phyloP scores from a whole-genome alignment of 2,329 filamentous ascomycete genomes.

The Xenoacremonium recifei region DNA sequence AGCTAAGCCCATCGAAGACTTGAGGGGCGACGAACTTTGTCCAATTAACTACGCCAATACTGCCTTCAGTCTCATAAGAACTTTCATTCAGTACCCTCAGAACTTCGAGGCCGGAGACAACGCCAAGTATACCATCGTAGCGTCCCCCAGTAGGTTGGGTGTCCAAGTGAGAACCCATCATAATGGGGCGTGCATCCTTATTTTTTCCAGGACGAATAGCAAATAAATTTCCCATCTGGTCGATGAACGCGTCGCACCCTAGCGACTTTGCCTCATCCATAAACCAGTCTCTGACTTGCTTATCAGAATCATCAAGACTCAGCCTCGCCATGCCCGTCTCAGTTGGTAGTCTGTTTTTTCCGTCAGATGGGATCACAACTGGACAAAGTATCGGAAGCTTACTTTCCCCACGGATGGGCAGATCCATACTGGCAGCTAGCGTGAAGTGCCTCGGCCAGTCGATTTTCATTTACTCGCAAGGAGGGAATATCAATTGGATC shows the following conservation, averaged over 20 bases:
- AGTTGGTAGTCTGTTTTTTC: conserved; percentile 15
- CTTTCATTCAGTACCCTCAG: conserved; percentile 67
- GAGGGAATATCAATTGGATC: conserved; percentile 1
- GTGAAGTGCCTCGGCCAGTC: conserved; percentile 16
- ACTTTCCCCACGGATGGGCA: conserved; percentile 24
- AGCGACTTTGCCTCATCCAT: conserved; percentile 58
- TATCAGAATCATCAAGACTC: conserved; percentile 69
- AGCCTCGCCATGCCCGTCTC: conserved; percentile 79
- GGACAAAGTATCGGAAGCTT: conserved; percentile 10
- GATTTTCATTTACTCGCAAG: conserved; percentile 4
- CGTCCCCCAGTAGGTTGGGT: conserved; percentile 64
- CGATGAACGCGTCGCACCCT: conserved; percentile 66
- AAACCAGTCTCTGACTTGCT: conserved; percentile 74
- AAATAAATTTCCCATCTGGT: conserved; percentile 81
- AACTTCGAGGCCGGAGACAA: conserved; percentile 72
- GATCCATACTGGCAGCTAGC: conserved; percentile 18
- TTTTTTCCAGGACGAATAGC: conserved; percentile 63
- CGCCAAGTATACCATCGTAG: conserved; percentile 76
- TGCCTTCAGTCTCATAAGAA: conserved; percentile 65
- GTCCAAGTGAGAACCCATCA: conserved; percentile 68
- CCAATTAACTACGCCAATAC: conserved; percentile 76
- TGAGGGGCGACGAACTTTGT: conserved; percentile 53
- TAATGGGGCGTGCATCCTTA: conserved; percentile 60
- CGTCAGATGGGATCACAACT: neutral
- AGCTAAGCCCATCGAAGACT: conserved; percentile 10